Percentiles rank a stretch among this genome's conserved stretches.
Conservation (phyloP, 2,329 filamentous ascomycete genomes). For the Colletotrichum trifolii region DNA sequence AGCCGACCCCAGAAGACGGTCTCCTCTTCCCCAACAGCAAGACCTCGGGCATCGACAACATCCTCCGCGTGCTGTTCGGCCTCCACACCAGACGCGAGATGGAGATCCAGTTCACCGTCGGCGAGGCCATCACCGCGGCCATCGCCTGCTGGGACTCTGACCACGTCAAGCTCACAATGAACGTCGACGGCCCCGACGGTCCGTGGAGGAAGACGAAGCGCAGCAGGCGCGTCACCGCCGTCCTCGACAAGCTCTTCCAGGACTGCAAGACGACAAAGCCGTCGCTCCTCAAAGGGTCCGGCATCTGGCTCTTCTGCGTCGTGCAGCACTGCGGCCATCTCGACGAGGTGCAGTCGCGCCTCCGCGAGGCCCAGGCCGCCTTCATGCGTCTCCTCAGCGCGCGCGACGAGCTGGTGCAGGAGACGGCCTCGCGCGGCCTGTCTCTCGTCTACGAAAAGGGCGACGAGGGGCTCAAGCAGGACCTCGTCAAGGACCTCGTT, state of each 20-base stretch:
- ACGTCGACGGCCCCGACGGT: slow-evolving; percentile 70
- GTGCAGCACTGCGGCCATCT: slow-evolving; percentile 90
- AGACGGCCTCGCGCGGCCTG: slow-evolving; percentile 90
- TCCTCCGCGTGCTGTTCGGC: slow-evolving; percentile 73
- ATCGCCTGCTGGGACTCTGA: slow-evolving; percentile 86
- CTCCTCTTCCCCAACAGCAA: slow-evolving; percentile 23
- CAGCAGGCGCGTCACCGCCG: slow-evolving; percentile 39
- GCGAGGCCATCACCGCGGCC: slow-evolving; percentile 85
- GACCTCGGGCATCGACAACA: slow-evolving; percentile 28
- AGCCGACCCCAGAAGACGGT: slow-evolving; percentile 37
- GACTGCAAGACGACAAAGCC: slow-evolving; percentile 90
- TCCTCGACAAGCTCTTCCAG: slow-evolving; percentile 78
- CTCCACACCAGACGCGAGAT: slow-evolving; percentile 87
- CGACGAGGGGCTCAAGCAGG: slow-evolving; percentile 80
- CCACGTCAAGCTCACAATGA: slow-evolving; percentile 78
- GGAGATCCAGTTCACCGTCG: slow-evolving; percentile 90
- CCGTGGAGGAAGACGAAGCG: slow-evolving; percentile 51
- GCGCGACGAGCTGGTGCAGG: slow-evolving; percentile 93
- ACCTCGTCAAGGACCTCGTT: slow-evolving; percentile 88
- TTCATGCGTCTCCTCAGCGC: slow-evolving; percentile 91
- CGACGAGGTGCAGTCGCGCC: slow-evolving; percentile 75
- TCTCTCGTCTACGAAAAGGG: slow-evolving; percentile 96
- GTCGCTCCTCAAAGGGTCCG: slow-evolving; percentile 88
- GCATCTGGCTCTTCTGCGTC: slow-evolving; percentile 93
- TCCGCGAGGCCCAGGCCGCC: slow-evolving; percentile 84